Conservation (phyloP, 202 grass and related monocot genomes). For the Zizania palustris region DNA sequence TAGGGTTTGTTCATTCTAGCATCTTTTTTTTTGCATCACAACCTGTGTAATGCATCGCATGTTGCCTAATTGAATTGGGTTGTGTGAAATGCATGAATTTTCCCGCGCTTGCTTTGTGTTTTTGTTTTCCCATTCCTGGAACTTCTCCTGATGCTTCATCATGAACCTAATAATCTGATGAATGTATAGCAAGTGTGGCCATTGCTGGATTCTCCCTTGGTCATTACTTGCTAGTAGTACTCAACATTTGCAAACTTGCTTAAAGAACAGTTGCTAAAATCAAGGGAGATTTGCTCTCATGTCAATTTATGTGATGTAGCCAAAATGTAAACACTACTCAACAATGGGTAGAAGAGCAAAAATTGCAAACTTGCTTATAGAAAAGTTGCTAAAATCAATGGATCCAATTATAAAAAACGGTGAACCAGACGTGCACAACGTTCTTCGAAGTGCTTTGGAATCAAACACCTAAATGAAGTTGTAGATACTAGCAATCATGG, state of each 20-base stretch:
- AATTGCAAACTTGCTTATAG: no score
- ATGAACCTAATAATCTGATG: background rate
- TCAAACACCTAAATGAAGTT: background rate
- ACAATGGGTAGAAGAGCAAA: no score
- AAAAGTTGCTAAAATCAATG: no score
- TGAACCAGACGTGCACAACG: background rate
- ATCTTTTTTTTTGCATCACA: slow-evolving; percentile 2
- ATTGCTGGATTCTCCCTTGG: no score
- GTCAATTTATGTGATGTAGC: no score
- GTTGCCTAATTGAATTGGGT: slow-evolving; percentile 34
- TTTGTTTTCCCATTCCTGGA: background rate
- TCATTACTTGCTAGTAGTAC: no score
- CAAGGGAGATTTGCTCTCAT: no score
- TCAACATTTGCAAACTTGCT: no score
- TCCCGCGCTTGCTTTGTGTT: background rate
- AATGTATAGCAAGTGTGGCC: no score
- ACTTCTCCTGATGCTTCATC: background rate
- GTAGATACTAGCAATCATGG: background rate
- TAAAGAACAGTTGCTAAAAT: no score
- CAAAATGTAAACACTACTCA: no score
- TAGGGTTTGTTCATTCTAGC: slow-evolving; percentile 45
- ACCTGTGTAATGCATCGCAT: slow-evolving; percentile 39
- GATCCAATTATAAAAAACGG: background rate
- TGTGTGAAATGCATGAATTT: slow-evolving; percentile 33
- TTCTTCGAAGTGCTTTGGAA: background rate